Percentiles rank a stretch among this genome's conserved stretches.
Conservation (phyloP, 2,329 filamentous ascomycete genomes). For the Colletotrichum aenigma region DNA sequence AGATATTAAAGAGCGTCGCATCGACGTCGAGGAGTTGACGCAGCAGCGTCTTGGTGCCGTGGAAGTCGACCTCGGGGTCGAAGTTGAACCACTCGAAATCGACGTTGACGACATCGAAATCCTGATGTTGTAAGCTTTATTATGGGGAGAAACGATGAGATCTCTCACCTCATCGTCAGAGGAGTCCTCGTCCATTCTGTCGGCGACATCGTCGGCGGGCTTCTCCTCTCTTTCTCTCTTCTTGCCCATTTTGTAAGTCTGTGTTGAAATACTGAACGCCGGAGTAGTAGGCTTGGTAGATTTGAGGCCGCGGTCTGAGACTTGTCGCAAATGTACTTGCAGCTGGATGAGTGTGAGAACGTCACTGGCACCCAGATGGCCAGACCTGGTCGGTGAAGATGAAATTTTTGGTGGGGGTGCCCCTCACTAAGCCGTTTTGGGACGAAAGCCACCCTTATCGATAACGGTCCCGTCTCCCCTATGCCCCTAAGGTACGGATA, state of each 20-base stretch:
- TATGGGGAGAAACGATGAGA: constrained; percentile 1
- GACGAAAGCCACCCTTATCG: constrained; percentile 7
- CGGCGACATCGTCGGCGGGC: constrained; percentile 43
- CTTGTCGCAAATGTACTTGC: not conserved
- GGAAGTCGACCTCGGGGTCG: constrained; percentile 87
- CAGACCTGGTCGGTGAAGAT: constrained; percentile 26
- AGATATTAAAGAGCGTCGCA: constrained; percentile 83
- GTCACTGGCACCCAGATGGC: not conserved
- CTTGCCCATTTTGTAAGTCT: constrained; percentile 46
- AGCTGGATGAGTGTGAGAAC: not conserved
- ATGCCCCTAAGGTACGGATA: too few species aligned
- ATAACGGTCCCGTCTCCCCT: not conserved
- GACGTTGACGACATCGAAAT: constrained; percentile 90
- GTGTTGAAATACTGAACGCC: not conserved
- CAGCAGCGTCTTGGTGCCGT: constrained; percentile 87
- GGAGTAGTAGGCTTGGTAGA: fast-evolving
- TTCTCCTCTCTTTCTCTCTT: constrained; percentile 54
- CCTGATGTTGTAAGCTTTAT: constrained; percentile 52
- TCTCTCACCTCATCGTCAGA: constrained; percentile 56
- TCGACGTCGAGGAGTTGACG: constrained; percentile 94
- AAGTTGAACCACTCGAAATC: constrained; percentile 99
- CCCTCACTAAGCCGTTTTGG: constrained; percentile 44
- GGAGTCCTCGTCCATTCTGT: constrained; percentile 56
- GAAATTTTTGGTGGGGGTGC: constrained; percentile 40
- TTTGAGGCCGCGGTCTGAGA: not conserved